Evolutionary conservation across 1,139 yeast genomes (phyloP), one percentile per base, ranked within the genome.

Genomic region (Geotrichum candidum): DNA sequence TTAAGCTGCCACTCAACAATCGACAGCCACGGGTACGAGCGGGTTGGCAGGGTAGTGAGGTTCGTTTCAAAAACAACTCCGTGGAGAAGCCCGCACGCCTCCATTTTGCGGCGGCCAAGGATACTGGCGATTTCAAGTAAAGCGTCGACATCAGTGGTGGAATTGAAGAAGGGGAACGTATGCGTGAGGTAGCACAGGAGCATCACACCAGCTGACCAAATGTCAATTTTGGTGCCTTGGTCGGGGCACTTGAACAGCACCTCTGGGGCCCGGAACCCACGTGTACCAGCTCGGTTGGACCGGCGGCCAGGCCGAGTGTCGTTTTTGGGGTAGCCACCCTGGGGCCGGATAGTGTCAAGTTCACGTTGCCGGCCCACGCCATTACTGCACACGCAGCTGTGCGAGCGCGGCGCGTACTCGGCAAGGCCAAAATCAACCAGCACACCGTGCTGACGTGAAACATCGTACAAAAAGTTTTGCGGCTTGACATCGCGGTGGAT

Each of bases 251-350:
- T 90, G 75, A 91, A 82, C 63, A 92, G 77, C 2, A 91, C 97
- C 72, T 91, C 97, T 0, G 97, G 97, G 0, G 97, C 97, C 67
- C 97, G 80, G 72, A 91, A 92, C 0, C 97, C 97, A 69, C 99
- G 82, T 0, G 99, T 95, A 1, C 99, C 99, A 0, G 99, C 99
- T 69, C 99, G 84, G 71, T 94, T 94, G 1, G 98, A 98, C 64
- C 99, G 81, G 70, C 96, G 82, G 1, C 96, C 91, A 1, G 96
- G 90, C 65, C 98, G 69, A 25, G 65, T 63, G 61, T 77, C 79
- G 45, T 73, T 75, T 60, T 70, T 70, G 45, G 70, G 68, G 61
- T 72, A 74, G 2, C 78, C 78, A 2, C 68, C 70, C 58, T 70
- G 71, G 23, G 64, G 60, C 7, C 65, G 62, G 38, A 55, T 53